Conservation (phyloP, 352 stramenopile species). For the Phytopythium vexans region DNA sequence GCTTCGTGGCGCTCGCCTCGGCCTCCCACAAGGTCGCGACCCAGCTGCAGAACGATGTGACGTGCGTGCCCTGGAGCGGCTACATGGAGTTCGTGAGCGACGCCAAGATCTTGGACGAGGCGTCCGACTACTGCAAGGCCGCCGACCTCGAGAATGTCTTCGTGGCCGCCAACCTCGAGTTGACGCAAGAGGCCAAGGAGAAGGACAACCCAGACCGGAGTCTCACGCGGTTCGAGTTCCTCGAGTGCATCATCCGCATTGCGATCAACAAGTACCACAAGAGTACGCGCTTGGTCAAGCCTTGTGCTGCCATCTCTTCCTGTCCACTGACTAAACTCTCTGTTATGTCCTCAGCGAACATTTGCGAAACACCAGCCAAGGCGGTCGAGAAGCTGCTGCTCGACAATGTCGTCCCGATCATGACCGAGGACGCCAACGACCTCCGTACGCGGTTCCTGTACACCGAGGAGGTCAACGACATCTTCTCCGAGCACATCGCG, state of each 20-base stretch:
- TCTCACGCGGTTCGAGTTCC: conserved; percentile 76
- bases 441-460: conserved; percentile 70
- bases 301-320: neutral
- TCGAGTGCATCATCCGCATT: conserved; percentile 73
- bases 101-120: conserved; percentile 59
- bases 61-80: conserved; percentile 65
- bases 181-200: conserved; percentile 74
- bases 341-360: conserved; percentile 32
- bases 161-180: conserved; percentile 71
- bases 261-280: conserved; percentile 77
- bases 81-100: conserved; percentile 72
- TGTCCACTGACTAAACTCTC: neutral
- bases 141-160: conserved; percentile 82
- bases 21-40: conserved; percentile 34
- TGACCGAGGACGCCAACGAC: conserved; percentile 61
- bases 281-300: conserved; percentile 27
- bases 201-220: conserved; percentile 78
- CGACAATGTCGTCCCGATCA: conserved; percentile 49
- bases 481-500: conserved; percentile 69
- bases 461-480: conserved; percentile 71
- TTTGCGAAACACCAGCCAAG: conserved; percentile 64
- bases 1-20: conserved; percentile 33
- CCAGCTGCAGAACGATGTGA: conserved; percentile 66
- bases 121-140: conserved; percentile 58
- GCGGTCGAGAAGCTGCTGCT: conserved; percentile 65